phyloP scores from a whole-genome alignment of 345 rosid genomes.

The Citrus hindsii region DNA sequence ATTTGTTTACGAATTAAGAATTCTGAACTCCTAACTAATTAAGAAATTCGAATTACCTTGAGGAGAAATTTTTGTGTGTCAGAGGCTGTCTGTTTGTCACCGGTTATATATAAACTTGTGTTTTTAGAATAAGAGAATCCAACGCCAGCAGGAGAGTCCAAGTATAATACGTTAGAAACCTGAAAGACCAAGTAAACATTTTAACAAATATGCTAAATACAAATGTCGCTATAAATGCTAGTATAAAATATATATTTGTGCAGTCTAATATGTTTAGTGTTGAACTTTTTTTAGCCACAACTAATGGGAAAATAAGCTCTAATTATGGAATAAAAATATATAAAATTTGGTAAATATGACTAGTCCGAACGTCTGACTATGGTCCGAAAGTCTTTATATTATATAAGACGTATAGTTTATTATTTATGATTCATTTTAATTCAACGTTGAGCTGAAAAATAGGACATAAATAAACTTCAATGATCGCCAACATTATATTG shows the following conservation, averaged over 20 bases:
- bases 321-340: background rate
- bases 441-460: too few relatives aligned
- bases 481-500: too few relatives aligned
- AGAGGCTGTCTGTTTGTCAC: conserved; percentile 40
- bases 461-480: too few relatives aligned
- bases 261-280: too few relatives aligned
- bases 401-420: too few relatives aligned
- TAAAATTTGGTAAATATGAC: background rate
- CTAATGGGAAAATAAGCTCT: too few relatives aligned
- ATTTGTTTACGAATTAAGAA: background rate
- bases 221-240: background rate
- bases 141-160: conserved; percentile 62
- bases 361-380: too few relatives aligned
- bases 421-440: too few relatives aligned
- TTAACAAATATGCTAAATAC: background rate
- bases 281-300: too few relatives aligned
- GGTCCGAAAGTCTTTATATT: too few relatives aligned
- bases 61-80: conserved; percentile 51
- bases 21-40: background rate
- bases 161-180: conserved; percentile 56
- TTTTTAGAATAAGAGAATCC: conserved; percentile 47
- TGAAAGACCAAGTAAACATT: conserved; percentile 5
- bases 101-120: conserved; percentile 27
- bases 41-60: conserved; percentile 27
- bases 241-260: background rate